Evolutionary conservation across 495 filamentous ascomycete genomes (phyloP), one percentile per base, ranked within the genome.

Genomic region (Bacidia gigantensis): DNA sequence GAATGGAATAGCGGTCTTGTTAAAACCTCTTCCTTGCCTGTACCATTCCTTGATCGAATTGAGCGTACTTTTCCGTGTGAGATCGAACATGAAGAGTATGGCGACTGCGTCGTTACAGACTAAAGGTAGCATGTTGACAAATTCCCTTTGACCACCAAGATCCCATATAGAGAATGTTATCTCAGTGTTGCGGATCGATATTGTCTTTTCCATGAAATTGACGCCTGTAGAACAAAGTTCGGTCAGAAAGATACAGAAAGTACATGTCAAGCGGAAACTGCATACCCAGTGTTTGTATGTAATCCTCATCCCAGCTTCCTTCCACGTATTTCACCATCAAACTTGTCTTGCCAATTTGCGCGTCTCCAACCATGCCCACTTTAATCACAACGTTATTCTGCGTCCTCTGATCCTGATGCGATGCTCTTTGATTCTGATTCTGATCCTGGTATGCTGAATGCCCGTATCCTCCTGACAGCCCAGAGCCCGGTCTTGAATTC

Each of bases 11-110:
- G 92, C 92, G 14, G 93, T 98, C 76, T 97, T 97, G 75, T 98
- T 98, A 70, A 98, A 98, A 1, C 92, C 92, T 46, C 92, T 80
- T 17, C 93, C 92, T 67, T 98, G 92, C 41, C 92, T 81, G 64
- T 98, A 98, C 92, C 92, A 98, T 67, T 98, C 92, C 75, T 97
- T 98, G 73, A 98, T 95, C 39, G 86, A 92, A 67, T 98, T 98
- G 53, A 98, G 71, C 0, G 92, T 98, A 70, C 89, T 95, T 76
- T 98, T 98, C 57, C 92, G 76, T 29, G 92, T 97, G 53, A 98
- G 74, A 62, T 98, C 92, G 64, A 98, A 98, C 92, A 98, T 98
- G 74, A 98, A 98, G 14, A 98, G 72, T 55, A 98, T 96, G 29
- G 92, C 92, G 21, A 98, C 92, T 1, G 92, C 92, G 62, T 98